phyloP scores from a whole-genome alignment of 2,329 filamentous ascomycete species.

The Colletotrichum eremochloae region DNA sequence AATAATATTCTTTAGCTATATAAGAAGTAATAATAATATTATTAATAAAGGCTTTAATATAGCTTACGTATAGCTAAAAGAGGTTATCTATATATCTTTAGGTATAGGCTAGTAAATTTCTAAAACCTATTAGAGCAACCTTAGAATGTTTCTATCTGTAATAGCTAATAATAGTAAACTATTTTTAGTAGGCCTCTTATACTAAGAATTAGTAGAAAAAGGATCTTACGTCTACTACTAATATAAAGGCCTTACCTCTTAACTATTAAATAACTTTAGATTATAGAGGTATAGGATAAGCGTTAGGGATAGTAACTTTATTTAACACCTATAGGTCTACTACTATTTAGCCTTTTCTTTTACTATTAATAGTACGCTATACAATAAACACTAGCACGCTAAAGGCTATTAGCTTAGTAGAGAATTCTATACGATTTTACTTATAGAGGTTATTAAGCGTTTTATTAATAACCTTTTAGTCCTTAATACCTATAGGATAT shows the following conservation, averaged over 20 bases:
- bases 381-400: neutral
- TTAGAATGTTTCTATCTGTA: neutral
- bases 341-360: neutral
- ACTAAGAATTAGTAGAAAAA: neutral
- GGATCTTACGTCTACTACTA: neutral
- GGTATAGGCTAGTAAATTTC: neutral
- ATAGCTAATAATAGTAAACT: neutral
- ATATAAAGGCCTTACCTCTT: neutral
- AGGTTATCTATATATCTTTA: neutral
- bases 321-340: neutral
- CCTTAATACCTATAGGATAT: too few relatives aligned
- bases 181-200: neutral
- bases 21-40: conserved; percentile 1
- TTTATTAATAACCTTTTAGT: neutral
- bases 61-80: neutral
- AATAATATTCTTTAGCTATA: neutral
- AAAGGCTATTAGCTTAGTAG: neutral
- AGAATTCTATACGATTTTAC: neutral
- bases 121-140: neutral
- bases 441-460: neutral
- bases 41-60: neutral
- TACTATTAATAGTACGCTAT: neutral
- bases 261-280: neutral
- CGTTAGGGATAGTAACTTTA: neutral
- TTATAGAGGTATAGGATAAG: neutral